Conservation (phyloP, 768 basidiomycete genomes). For the Lactarius tabidus region DNA sequence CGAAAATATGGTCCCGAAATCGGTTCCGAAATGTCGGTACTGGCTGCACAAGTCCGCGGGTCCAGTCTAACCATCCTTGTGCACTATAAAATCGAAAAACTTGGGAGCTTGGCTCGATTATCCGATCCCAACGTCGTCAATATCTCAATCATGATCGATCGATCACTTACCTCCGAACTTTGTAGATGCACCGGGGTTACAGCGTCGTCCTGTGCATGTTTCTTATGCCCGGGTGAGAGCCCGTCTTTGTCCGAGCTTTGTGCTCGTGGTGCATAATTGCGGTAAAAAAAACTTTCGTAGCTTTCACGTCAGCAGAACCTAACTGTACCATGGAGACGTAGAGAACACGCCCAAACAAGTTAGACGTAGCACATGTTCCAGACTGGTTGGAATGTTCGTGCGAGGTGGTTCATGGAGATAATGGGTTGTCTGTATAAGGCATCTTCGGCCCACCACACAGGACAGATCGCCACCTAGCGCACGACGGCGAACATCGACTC, state of each 20-base stretch:
- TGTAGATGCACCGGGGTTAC: too few relatives aligned
- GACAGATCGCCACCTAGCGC: not conserved
- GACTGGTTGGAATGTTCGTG: not conserved
- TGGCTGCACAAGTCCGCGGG: too few relatives aligned
- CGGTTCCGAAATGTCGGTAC: too few relatives aligned
- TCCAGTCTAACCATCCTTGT: too few relatives aligned
- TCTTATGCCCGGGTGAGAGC: not conserved
- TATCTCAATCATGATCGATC: too few relatives aligned
- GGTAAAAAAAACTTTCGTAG: not conserved
- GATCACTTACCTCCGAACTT: too few relatives aligned
- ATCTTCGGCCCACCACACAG: not conserved
- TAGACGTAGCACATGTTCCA: not conserved
- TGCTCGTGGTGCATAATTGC: not conserved
- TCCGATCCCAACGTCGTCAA: too few relatives aligned
- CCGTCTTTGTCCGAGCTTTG: not conserved
- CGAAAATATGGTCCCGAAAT: too few relatives aligned
- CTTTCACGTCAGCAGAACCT: not conserved
- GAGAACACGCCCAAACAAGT: not conserved
- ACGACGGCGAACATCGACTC: too few relatives aligned
- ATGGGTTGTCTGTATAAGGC: not conserved
- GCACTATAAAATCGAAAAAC: too few relatives aligned
- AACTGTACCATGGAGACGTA: not conserved
- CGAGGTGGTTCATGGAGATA: not conserved
- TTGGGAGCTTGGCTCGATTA: too few relatives aligned
- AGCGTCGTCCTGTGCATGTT: too few relatives aligned